These are phyloP conservation scores for Ceratocystis destructans DNA, from an alignment of 2,329 filamentous ascomycete species.

Conservation along the genomic window DNA sequence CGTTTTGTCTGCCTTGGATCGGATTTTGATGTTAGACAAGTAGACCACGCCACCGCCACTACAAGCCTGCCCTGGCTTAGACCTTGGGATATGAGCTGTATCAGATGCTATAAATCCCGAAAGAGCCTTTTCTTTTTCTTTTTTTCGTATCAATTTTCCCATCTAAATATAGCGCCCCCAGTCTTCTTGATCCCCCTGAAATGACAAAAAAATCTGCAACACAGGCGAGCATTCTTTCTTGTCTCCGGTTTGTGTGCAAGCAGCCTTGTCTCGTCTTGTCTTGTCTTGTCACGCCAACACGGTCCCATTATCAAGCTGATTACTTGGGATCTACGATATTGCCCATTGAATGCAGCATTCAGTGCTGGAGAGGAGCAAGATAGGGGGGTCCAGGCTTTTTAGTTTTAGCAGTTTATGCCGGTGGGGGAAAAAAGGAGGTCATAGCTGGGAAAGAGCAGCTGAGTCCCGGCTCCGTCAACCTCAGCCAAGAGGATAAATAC, in stretches of 20 bases:
- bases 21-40: not conserved
- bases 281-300: no score
- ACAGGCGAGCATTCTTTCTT: not conserved
- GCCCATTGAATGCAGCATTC: no score
- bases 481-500: no score
- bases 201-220: not conserved
- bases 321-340: no score
- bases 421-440: not conserved
- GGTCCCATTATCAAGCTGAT: no score
- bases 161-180: not conserved
- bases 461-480: not conserved
- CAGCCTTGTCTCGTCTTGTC: not conserved
- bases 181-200: not conserved
- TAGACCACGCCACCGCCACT: not conserved
- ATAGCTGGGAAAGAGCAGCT: not conserved
- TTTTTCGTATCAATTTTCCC: not conserved
- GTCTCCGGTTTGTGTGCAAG: not conserved
- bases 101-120: constrained; percentile 3
- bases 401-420: not conserved
- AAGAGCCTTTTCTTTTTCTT: not conserved
- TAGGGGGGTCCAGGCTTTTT: not conserved
- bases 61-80: not conserved
- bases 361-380: not conserved
- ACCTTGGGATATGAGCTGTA: not conserved
- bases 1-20: not conserved